phyloP scores from a whole-genome alignment of 345 rosid genomes.

The Alliaria petiolata region DNA sequence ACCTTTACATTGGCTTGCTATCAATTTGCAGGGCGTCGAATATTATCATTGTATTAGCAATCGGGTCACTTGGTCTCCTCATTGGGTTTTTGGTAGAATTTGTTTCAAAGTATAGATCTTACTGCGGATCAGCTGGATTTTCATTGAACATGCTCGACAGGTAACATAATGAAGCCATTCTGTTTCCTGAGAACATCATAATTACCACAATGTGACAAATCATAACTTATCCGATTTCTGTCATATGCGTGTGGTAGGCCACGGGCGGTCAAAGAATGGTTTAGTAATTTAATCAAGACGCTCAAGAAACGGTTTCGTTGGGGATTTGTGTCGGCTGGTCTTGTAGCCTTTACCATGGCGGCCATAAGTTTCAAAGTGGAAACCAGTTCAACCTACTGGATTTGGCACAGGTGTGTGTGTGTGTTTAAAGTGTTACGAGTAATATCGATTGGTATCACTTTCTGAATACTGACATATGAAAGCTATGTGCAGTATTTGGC shows the following conservation, averaged over 20 bases:
- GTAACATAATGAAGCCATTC: slow-evolving; percentile 46
- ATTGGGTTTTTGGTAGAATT: slow-evolving; percentile 75
- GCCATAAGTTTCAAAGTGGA: slow-evolving; percentile 79
- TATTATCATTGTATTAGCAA: slow-evolving; percentile 77
- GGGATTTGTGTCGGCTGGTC: slow-evolving; percentile 66
- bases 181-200: not conserved
- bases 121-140: slow-evolving; percentile 43
- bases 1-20: not conserved
- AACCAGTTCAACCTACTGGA: slow-evolving; percentile 87
- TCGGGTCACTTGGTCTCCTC: slow-evolving; percentile 73
- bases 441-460: slow-evolving; percentile 1
- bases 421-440: not conserved
- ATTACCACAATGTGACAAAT: not conserved
- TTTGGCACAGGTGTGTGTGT: slow-evolving; percentile 96
- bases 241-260: slow-evolving; percentile 37
- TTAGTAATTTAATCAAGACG: slow-evolving; percentile 49
- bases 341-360: slow-evolving; percentile 60
- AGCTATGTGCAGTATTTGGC: slow-evolving; percentile 70
- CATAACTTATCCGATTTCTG: not conserved
- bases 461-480: not conserved
- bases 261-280: slow-evolving; percentile 46
- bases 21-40: slow-evolving; percentile 62
- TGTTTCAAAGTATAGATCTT: slow-evolving; percentile 52
- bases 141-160: slow-evolving; percentile 47
- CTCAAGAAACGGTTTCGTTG: slow-evolving; percentile 60